Base-by-base conservation (phyloP, 805 yeast species). In the Hanseniaspora guilliermondii region DNA sequence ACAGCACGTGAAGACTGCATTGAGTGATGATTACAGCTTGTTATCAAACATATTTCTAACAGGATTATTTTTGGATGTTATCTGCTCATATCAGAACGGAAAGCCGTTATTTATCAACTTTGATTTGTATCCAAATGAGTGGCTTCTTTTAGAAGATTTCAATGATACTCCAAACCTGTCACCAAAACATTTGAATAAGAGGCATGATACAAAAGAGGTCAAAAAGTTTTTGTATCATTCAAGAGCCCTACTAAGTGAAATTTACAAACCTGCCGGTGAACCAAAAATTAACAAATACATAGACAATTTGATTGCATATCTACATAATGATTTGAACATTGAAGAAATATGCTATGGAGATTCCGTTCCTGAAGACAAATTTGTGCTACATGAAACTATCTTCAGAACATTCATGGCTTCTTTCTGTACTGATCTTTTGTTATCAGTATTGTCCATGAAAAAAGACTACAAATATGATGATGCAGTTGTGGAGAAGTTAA, bases 31-130 rank as follows among this genome's bases (percentile, higher is more conserved):
- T 33, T 12, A 60, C 17, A 54, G 55, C 14, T 44, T 61, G 3
- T 17, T 68, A 12, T 59, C 62, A 47, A 60, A 60, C 21, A 22
- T 65, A n/a, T 67, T 68, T 65, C 57, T 59, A 19, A 59, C 64
- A 62, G 57, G 61, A 1, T 25, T 65, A 11, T 61, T 56, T 38
- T 44, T 58, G 8, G 71, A 68, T 57, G 57, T 61, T 33, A 56
- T 55, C 4, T 42, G 58, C 1, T 56, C 70, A 1, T 58, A 61
- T 25, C 60, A 60, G 33, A 58, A 59, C 21, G 71, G 71, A 0
- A 56, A 56, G 6, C 61, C 63, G 2, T 37, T 62, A 27, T 47
- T 55, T 44, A 53, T 60, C 4, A n/a, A 46, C 17, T 22, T 35
- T 7, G 42, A 44, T 6, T n/a, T 24, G 4, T 60, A 54, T 37